Evolutionary conservation across 305 asterid species (phyloP).

Genomic region (Fraxinus xanthoxyloides): DNA sequence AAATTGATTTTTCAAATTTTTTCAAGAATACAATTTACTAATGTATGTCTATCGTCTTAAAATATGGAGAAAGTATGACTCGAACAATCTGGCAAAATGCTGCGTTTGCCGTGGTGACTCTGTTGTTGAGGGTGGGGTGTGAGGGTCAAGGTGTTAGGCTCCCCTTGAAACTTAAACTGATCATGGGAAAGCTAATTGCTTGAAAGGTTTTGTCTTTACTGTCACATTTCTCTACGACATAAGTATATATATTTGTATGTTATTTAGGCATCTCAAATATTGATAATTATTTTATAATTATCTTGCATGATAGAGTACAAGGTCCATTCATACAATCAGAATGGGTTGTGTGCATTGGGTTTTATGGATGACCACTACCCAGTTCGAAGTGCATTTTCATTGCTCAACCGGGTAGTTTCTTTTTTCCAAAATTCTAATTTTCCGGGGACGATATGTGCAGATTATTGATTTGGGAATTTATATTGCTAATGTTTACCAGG

Average conservation of each 20-base stretch:
- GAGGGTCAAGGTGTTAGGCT: not conserved
- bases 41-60: not conserved
- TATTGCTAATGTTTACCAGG: slow-evolving; percentile 29
- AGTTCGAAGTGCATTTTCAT: slow-evolving; percentile 54
- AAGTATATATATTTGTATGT: not conserved
- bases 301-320: slow-evolving; percentile 36
- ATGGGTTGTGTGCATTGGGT: slow-evolving; percentile 51
- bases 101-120: not conserved
- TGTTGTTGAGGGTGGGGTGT: not conserved
- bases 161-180: not conserved
- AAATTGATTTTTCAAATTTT: not conserved
- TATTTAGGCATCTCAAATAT: not conserved
- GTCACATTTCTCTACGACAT: not conserved
- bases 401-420: slow-evolving; percentile 41
- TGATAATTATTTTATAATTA: not conserved
- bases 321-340: slow-evolving; percentile 52
- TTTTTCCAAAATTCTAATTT: not conserved
- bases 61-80: not conserved
- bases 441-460: not conserved
- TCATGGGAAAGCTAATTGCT: not conserved
- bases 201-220: not conserved
- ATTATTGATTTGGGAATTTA: not conserved
- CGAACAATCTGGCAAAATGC: not conserved
- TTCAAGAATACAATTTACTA: not conserved
- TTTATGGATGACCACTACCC: slow-evolving; percentile 59